A percentile compares a stretch with the other conserved stretches of the same genome.
phyloP scores from a whole-genome alignment of 108 stramenopile species.

The Pseudonitzschia multistriata region DNA sequence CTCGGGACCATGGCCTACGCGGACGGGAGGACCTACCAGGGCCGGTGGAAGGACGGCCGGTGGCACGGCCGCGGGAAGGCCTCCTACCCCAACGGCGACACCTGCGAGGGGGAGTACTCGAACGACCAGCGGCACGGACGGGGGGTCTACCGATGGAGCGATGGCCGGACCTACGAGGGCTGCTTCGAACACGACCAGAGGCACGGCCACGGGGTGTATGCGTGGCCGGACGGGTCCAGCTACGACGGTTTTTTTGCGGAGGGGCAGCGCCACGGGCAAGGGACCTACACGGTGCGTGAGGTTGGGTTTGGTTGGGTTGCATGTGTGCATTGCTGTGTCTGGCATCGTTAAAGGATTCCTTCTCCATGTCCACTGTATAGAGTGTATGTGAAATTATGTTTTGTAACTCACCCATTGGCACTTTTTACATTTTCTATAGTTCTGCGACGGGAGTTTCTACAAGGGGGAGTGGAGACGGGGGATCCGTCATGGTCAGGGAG shows the following conservation, averaged over 20 bases:
- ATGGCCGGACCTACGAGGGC: conserved; percentile 68
- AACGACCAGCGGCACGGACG: conserved; percentile 46
- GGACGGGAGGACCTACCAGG: conserved; percentile 22
- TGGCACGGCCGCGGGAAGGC: conserved; percentile 47
- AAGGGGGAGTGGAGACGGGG: conserved; percentile 65
- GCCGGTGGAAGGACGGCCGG: conserved; percentile 40
- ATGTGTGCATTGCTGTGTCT: neutral
- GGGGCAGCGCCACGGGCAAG: conserved; percentile 21
- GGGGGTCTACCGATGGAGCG: conserved; percentile 69
- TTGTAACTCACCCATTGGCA: neutral
- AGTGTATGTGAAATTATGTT: no score
- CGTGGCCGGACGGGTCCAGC: conserved; percentile 29
- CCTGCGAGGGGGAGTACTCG: conserved; percentile 12
- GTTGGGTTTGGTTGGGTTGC: neutral
- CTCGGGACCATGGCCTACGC: conserved; percentile 22
- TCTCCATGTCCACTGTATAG: no score
- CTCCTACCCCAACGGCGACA: conserved; percentile 40
- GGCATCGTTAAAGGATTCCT: no score
- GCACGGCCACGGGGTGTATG: conserved; percentile 25
- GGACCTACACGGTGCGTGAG: conserved; percentile 13
- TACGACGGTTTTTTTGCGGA: conserved; percentile 35
- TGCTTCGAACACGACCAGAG: conserved; percentile 24
- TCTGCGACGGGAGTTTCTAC: conserved; percentile 52
- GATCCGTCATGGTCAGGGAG: conserved; percentile 5
- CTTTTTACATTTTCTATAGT: conserved; percentile 10